Evolutionary conservation across 176 grass and related monocot species (phyloP).

Genomic region (Pharus latifolius): DNA sequence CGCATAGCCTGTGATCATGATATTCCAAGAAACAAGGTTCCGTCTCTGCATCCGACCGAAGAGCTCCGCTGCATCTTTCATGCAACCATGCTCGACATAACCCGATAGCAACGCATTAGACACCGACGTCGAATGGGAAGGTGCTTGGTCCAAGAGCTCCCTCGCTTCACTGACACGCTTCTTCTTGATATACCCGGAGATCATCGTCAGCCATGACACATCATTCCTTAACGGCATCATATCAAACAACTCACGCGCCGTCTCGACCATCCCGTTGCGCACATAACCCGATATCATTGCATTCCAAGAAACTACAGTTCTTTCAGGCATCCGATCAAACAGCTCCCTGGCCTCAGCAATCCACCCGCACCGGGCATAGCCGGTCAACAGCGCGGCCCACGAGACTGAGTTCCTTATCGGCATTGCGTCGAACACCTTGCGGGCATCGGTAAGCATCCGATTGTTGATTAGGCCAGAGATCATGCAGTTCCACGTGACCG

Average conservation of each 20-base stretch:
- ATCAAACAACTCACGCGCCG: conserved; percentile 39
- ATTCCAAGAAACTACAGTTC: conserved; percentile 51
- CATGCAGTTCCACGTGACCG: conserved; percentile 55
- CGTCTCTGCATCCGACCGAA: conserved; percentile 34
- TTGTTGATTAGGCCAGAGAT: conserved; percentile 36
- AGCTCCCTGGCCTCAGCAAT: conserved; percentile 39
- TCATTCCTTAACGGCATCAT: conserved; percentile 29
- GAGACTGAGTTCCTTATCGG: conserved; percentile 41
- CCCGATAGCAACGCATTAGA: conserved; percentile 42
- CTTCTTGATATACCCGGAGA: conserved; percentile 39
- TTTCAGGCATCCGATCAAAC: conserved; percentile 41
- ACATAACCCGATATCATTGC: conserved; percentile 46
- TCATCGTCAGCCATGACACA: conserved; percentile 49
- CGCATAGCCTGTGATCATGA: conserved; percentile 53
- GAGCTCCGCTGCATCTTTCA: conserved; percentile 44
- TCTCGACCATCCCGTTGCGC: conserved; percentile 25
- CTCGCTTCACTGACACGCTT: conserved; percentile 15
- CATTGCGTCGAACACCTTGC: conserved; percentile 43
- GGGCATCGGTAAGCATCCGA: conserved; percentile 37
- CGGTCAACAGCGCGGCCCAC: conserved; percentile 38
- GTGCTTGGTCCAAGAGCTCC: conserved; percentile 9
- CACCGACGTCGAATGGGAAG: neutral
- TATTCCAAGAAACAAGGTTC: conserved; percentile 47
- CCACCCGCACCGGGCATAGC: conserved; percentile 31
- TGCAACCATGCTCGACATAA: conserved; percentile 18